Evolutionary conservation across 2,329 filamentous ascomycete species (phyloP), one percentile per base, ranked within the genome.

Genomic region (Trichoderma citrinoviride): DNA sequence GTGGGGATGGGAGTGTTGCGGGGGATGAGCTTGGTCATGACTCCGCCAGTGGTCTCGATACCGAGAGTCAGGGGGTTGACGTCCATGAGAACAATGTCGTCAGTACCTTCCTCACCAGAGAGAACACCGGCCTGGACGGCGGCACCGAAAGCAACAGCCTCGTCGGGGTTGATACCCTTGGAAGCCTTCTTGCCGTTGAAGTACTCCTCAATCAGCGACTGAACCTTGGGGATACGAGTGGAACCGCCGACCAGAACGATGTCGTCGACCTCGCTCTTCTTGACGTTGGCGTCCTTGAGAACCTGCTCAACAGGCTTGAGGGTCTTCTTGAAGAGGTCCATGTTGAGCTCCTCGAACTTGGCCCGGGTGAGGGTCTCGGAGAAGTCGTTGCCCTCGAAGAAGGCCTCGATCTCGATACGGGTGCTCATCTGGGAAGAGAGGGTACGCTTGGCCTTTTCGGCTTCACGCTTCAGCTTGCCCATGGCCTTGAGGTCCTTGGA

Each of bases 301-400:
- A 98, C 95, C 86, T 97, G 93, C 84, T 98, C 93, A 71, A 98
- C 95, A 65, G 95, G 94, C 88, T 97, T 97, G 71, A 98, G 87
- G 66, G 95, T 98, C 87, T 95, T 96, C 90, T 97, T 97, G 90
- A 98, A 98, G 68, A 98, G 89, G 75, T 98, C 94, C 73, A 93
- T 93, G 90, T 98, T 98, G 74, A 98, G 87, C 83, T 98, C 94
- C 83, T 99, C 95, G 75, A 99, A 98, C 87, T 98, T 98, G 85
- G 95, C 95, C 73, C 94, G 92, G 79, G 94, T 97, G 61, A 99
- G 87, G 68, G 93, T 97, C 88, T 98, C 94, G 55, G 93, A 97
- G 86, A 98, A 97, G 80, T 98, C 95, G 72, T 96, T 90, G 83
- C 95, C 95, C 73, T 96, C 88, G 82, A 92, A 90, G 90, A 99